phyloP scores from a whole-genome alignment of 768 basidiomycete genomes.

The Pisolithus sp. region DNA sequence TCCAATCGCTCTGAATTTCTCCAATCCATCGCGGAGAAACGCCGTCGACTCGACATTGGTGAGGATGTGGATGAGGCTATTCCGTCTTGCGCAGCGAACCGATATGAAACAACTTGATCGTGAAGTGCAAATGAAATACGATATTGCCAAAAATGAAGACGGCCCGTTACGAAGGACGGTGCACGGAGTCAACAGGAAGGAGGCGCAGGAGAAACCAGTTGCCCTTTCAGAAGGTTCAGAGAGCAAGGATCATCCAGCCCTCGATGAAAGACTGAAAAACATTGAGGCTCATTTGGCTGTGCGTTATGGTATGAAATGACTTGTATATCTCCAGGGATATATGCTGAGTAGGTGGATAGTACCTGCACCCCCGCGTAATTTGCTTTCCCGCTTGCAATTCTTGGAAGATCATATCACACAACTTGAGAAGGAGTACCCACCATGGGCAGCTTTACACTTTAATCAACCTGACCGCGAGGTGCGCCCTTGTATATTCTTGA shows the following conservation, averaged over 20 bases:
- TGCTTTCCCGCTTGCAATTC: slow-evolving; percentile 59
- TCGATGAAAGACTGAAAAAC: slow-evolving; percentile 58
- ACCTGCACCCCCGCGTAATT: slow-evolving; percentile 59
- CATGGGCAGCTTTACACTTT: slow-evolving; percentile 86
- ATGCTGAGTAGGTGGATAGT: slow-evolving; percentile 36
- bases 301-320: slow-evolving; percentile 54
- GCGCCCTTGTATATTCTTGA: slow-evolving; percentile 24
- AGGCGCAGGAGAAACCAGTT: slow-evolving; percentile 5
- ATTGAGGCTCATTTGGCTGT: slow-evolving; percentile 69
- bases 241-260: slow-evolving; percentile 47
- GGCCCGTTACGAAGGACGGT: slow-evolving; percentile 64
- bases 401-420: slow-evolving; percentile 73
- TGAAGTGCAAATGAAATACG: slow-evolving; percentile 79
- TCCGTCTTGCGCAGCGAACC: slow-evolving; percentile 65
- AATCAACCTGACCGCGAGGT: slow-evolving; percentile 80
- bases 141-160: slow-evolving; percentile 79
- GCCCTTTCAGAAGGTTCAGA: slow-evolving; percentile 23
- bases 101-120: slow-evolving; percentile 68
- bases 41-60: slow-evolving; percentile 35
- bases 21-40: slow-evolving; percentile 50
- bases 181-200: slow-evolving; percentile 23
- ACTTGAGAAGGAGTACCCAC: slow-evolving; percentile 77
- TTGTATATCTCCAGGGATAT: background rate
- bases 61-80: slow-evolving; percentile 26
- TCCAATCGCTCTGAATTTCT: slow-evolving; percentile 78